Evolutionary conservation across 352 stramenopile genomes (phyloP).

Genomic region (Phytophthora hybrid): DNA sequence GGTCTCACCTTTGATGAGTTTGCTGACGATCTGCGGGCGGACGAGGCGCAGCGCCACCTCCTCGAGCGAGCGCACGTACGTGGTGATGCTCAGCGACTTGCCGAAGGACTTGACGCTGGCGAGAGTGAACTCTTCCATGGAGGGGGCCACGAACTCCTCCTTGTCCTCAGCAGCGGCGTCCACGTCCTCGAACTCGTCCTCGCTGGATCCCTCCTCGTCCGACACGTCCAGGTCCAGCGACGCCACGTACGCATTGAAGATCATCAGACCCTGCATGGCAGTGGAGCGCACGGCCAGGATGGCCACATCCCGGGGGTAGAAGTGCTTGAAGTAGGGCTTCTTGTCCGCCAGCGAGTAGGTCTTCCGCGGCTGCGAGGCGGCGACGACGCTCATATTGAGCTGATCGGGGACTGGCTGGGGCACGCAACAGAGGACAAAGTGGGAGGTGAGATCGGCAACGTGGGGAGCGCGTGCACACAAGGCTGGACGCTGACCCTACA

Average conservation of each 20-base stretch:
- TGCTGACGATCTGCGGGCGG: constrained; percentile 68
- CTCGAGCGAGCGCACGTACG: constrained; percentile 79
- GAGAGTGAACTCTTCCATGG: constrained; percentile 63
- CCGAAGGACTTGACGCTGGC: constrained; percentile 67
- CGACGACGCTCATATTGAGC: constrained; percentile 64
- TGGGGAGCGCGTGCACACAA: no score
- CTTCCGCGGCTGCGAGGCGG: constrained; percentile 54
- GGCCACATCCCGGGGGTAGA: constrained; percentile 73
- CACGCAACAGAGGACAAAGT: no score
- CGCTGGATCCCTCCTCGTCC: constrained; percentile 54
- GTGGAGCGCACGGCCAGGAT: constrained; percentile 71
- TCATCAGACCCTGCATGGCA: constrained; percentile 73
- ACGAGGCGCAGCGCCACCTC: constrained; percentile 65
- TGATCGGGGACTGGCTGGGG: neutral
- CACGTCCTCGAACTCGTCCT: constrained; percentile 53
- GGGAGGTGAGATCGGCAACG: no score
- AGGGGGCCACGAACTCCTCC: constrained; percentile 60
- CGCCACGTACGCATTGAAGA: constrained; percentile 83
- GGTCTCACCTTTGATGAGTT: constrained; percentile 80
- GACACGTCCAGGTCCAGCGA: constrained; percentile 74
- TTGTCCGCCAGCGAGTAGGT: constrained; percentile 81
- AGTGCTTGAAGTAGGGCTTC: constrained; percentile 89
- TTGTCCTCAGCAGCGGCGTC: constrained; percentile 50
- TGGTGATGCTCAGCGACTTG: constrained; percentile 87
- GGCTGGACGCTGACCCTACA: no score